Evolutionary conservation across 805 yeast genomes (phyloP).

Genomic region (Dipodascopsis uninucleata): DNA sequence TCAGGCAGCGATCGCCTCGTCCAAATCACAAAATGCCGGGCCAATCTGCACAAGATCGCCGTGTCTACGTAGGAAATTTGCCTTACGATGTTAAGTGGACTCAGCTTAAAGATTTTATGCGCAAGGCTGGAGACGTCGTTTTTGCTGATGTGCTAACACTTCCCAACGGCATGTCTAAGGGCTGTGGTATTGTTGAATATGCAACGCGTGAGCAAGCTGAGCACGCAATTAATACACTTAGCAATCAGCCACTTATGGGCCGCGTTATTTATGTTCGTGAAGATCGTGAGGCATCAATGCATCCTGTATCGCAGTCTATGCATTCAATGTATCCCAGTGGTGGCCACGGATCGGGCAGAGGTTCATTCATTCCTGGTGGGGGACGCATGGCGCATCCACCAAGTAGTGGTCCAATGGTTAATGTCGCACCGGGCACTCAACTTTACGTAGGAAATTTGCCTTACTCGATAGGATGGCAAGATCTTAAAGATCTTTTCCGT

Average conservation of each 20-base stretch:
- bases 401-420: conserved; percentile 19
- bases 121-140: conserved; percentile 55
- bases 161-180: conserved; percentile 72
- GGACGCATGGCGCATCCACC: conserved; percentile 10
- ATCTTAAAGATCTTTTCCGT: conserved; percentile 77
- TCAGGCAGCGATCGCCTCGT: no score
- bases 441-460: conserved; percentile 48
- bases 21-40: no score
- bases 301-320: no score
- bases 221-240: conserved; percentile 65
- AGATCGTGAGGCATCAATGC: conserved; percentile 48
- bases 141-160: conserved; percentile 79
- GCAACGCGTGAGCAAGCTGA: conserved; percentile 59
- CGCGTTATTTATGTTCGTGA: conserved; percentile 86
- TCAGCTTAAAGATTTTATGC: conserved; percentile 40
- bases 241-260: conserved; percentile 62
- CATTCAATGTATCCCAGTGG: conserved; percentile 26
- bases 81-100: conserved; percentile 40
- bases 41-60: conserved; percentile 44
- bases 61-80: conserved; percentile 45
- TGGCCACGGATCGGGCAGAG: conserved; percentile 1
- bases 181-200: conserved; percentile 70
- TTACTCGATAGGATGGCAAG: conserved; percentile 76
- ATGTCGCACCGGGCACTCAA: conserved; percentile 29
- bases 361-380: conserved; percentile 13